Base-by-base conservation (phyloP, 176 grass and related monocot species). In the sorghum (Sorghum bicolor) region DNA sequence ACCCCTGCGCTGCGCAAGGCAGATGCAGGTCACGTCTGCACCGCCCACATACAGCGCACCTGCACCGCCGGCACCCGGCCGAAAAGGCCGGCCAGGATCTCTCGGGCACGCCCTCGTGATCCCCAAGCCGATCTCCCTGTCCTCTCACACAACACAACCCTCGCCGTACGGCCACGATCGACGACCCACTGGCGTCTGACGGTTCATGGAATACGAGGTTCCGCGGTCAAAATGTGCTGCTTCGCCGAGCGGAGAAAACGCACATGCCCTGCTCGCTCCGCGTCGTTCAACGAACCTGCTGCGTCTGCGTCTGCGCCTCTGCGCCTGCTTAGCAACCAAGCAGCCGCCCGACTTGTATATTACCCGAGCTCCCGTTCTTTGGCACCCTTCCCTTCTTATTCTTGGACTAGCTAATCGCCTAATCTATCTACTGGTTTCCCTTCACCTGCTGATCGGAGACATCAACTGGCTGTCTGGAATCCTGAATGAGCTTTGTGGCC, bases 231-330 rank as follows among this genome's bases (percentile, higher is more conserved):
- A 82, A 50, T 15, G 28, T 47, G 72, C 86, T 38, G 64, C 71
- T 28, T n/a, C 53, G 2, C 28, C 34, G 5, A n/a, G 78, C 41
- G 29, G 47, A 10, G 45, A 67, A 43, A 36, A 36, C 3, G 77
- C 71, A 44, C 72, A 37, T 69, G 37, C 65, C 10, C 66, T 32
- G 38, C 47, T n/a, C 4, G 1, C 72, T 29, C 70, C 44, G 7
- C 13, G 67, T 86, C 82, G 64, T 86, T 87, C 89, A 70, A 39
- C 71, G 84, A 87, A 83, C 70, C 74, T 79, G 72, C 78, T 67
- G 24, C 61, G 25, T 1, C 11, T 11, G n/a, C 10, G 58, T 45
- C 41, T 45, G 57, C 55, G 55, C 0, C 58, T 45, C 41, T 45
- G 57, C 55, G 55, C 0, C 58, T 6, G 41, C 43, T 33, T 80